phyloP scores from a whole-genome alignment of 1,284 basidiomycete species.

The Xerocomus cyaneibrunnescens region DNA sequence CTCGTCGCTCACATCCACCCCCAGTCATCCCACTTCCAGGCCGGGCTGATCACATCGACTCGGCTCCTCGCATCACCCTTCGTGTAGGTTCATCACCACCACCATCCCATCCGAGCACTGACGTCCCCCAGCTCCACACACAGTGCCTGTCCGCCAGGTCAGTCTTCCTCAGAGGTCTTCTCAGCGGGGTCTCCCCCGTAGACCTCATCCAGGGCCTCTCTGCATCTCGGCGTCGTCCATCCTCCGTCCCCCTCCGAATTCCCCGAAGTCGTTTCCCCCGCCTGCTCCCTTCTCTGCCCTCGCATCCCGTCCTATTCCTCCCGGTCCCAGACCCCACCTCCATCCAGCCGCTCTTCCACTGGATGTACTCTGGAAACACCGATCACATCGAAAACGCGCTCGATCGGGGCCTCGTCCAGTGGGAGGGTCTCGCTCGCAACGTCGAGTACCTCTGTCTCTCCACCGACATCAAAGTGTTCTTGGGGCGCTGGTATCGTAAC shows the following conservation, averaged over 20 bases:
- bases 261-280: conserved; percentile 58
- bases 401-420: conserved; percentile 56
- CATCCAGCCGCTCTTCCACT: conserved; percentile 69
- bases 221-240: conserved; percentile 20
- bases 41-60: background rate
- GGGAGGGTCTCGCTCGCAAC: conserved; percentile 79
- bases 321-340: conserved; percentile 77
- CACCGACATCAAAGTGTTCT: conserved; percentile 65
- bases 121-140: conserved; percentile 56
- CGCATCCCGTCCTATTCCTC: conserved; percentile 66
- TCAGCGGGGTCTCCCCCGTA: conserved; percentile 61
- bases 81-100: conserved; percentile 44
- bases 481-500: conserved; percentile 62
- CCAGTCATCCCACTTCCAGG: conserved; percentile 56
- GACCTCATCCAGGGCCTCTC: conserved; percentile 47
- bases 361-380: conserved; percentile 74
- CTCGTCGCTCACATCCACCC: background rate
- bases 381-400: conserved; percentile 60
- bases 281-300: conserved; percentile 57
- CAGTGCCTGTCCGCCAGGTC: conserved; percentile 76
- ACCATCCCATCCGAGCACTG: background rate
- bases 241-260: conserved; percentile 36
- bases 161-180: conserved; percentile 60
- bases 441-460: conserved; percentile 75
- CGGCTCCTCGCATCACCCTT: conserved; percentile 44